These are phyloP conservation scores for Torulaspora franciscae DNA, from an alignment of 805 yeast genomes.

Conservation along the genomic window DNA sequence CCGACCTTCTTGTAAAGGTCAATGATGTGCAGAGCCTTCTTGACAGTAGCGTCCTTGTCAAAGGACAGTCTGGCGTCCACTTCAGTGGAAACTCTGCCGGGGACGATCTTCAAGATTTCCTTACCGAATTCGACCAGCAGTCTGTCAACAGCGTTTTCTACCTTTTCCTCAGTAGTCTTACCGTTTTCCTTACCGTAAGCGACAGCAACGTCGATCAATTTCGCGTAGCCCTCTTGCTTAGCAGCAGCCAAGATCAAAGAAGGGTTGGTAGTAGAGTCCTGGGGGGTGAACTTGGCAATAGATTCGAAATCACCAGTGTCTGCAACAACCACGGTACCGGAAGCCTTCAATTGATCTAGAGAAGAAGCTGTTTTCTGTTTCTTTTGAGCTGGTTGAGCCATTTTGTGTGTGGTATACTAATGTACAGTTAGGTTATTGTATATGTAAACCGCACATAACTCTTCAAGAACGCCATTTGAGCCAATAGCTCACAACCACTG, in stretches of 20 bases:
- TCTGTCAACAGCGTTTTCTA: conserved; percentile 80
- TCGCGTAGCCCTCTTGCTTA: conserved; percentile 81
- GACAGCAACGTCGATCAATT: conserved; percentile 86
- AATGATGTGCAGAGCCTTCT: conserved; percentile 90
- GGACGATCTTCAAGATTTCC: conserved; percentile 88
- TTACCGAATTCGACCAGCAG: conserved; percentile 93
- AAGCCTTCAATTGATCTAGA: conserved; percentile 85
- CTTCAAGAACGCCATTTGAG: not conserved
- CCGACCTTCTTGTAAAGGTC: conserved; percentile 81
- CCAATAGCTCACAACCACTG: not conserved
- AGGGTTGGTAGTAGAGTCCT: conserved; percentile 99
- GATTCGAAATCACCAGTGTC: conserved; percentile 99
- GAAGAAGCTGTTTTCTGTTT: conserved; percentile 49
- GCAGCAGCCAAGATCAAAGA: conserved; percentile 95
- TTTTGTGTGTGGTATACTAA: conserved; percentile 2
- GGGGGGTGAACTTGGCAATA: conserved; percentile 96
- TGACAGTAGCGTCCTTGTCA: conserved; percentile 88
- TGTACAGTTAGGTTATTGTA: not conserved
- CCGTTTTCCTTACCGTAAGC: conserved; percentile 71
- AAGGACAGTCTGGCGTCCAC: conserved; percentile 98
- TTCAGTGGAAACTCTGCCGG: conserved; percentile 99
- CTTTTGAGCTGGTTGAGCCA: conserved; percentile 30
- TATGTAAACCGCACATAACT: not conserved
- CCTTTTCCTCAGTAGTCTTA: conserved; percentile 51
- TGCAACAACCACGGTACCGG: conserved; percentile 95